Base-by-base conservation (phyloP, 495 filamentous ascomycete species). In the Tuber brumale region DNA sequence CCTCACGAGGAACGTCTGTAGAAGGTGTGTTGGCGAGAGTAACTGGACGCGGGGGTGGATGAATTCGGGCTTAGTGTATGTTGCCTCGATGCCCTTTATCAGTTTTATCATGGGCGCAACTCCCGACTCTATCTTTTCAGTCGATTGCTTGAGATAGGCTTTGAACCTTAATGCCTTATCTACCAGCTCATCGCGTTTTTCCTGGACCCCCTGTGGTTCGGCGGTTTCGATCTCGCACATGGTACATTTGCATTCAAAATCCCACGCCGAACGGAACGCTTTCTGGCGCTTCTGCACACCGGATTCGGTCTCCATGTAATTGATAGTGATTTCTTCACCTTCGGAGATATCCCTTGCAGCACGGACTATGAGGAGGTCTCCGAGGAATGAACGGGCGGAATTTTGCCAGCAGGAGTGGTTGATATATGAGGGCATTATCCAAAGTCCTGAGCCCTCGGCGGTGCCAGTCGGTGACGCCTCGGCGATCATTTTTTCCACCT, bases 341-440 rank as follows among this genome's bases (percentile, higher is more conserved):
- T 78, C 37, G n/a, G 76, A 70, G 46, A 79, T 74, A 3, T 77
- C 71, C 9, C 23, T 74, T 19, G 46, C 45, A 18, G 77, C 75
- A 6, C 75, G 61, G 10, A 74, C 69, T 66, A 77, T 70, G 45
- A 77, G 72, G 46, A 79, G 72, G 70, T 79, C 75, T 27, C 71
- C 75, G 19, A 78, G 73, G 75, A 70, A 77, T 19, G 75, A 71
- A 16, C 77, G 76, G 8, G 51, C 66, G 18, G 75, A 74, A 10
- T 72, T 72, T 41, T 45, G 51, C 41, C 45, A 76, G 19, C 75
- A 79, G 21, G 77, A 44, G 48, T 78, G 71, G 31, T 79, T 79
- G 27, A 77, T 77, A 41, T 71, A 71, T 35, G 77, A 71, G 4
- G 77, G 71, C 37, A 74, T 48, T 19, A 70, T 21, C 76, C 74